Base-by-base conservation (phyloP, 768 basidiomycete genomes). In the Boletus eberwhitei region DNA sequence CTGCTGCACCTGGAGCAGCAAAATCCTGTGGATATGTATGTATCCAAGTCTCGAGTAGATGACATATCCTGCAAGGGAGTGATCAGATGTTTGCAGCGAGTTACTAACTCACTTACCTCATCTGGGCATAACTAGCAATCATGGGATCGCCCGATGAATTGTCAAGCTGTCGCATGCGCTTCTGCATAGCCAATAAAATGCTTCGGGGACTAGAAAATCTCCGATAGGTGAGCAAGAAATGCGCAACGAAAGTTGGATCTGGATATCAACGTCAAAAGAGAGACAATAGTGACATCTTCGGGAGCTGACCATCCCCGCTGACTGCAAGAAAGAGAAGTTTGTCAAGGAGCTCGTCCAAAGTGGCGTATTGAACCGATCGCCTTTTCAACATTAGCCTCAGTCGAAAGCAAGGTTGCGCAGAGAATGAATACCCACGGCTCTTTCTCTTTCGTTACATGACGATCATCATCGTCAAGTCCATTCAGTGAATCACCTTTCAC, bases 41-140 rank as follows among this genome's bases (percentile, higher is more conserved):
- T 38, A 90, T 84, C 91, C 91, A 94, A 29, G 79, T 76, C 66
- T 89, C 85, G 12, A 93, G 77, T 14, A 93, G 73, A 59, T 85
- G 79, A 59, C 90, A 93, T 53, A 93, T 89, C 67, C 91, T 93
- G 29, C 6, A 44, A 40, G 40, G 26, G 44, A 34, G 50, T 36
- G 45, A 44, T 53, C 52, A 50, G 45, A 49, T 26, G 41, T 34
- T 35, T 50, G 22, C 44, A 42, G 22, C 24, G n/a, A 57, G 61
- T 46, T 24, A 29, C 39, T 13, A 9, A 31, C 24, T 21, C 7
- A 5, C 60, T 42, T 61, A 90, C 91, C 86, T 83, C 89, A 93
- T 90, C 67, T 93, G 91, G 8, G 88, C 90, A 70, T 86, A 93
- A 62, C 85, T 88, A 8, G 89, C 88, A 71, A 93, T 88, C 83